A percentile compares a stretch with the other conserved stretches of the same genome.
Evolutionary conservation across 1,139 yeast species (phyloP).

Genomic region (Geotrichum siamense): DNA sequence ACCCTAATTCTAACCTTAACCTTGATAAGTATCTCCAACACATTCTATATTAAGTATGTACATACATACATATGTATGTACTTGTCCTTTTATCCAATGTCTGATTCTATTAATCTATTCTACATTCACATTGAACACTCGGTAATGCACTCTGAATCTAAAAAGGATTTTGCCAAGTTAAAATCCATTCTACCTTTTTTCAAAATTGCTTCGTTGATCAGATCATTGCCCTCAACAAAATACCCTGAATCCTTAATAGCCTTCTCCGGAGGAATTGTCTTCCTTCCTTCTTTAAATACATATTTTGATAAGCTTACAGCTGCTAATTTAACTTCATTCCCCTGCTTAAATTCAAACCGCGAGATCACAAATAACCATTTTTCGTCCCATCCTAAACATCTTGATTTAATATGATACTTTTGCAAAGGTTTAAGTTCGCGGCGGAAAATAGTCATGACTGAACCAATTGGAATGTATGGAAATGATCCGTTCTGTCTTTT

Average conservation of each 20-base stretch:
- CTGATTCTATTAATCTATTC: no score
- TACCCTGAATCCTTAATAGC: slow-evolving; percentile 44
- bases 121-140: slow-evolving; percentile 15
- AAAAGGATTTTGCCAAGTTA: slow-evolving; percentile 33
- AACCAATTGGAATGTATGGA: slow-evolving; percentile 75
- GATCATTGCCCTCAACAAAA: neutral
- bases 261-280: slow-evolving; percentile 60
- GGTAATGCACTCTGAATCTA: slow-evolving; percentile 33
- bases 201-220: slow-evolving; percentile 38
- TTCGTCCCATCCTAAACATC: slow-evolving; percentile 74
- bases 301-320: slow-evolving; percentile 70
- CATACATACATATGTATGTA: no score
- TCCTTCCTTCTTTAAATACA: slow-evolving; percentile 66
- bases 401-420: slow-evolving; percentile 47
- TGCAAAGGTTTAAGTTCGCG: slow-evolving; percentile 67
- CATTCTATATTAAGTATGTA: no score
- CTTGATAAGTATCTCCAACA: no score
- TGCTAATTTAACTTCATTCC: slow-evolving; percentile 35
- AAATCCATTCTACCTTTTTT: slow-evolving; percentile 38
- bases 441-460: slow-evolving; percentile 59
- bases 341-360: slow-evolving; percentile 40
- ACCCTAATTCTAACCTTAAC: no score
- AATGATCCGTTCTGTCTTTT: slow-evolving; percentile 42
- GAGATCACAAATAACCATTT: slow-evolving; percentile 77
- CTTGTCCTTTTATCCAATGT: no score